Evolutionary conservation across 2,329 filamentous ascomycete species (phyloP).

Genomic region (Aphanocladium album): DNA sequence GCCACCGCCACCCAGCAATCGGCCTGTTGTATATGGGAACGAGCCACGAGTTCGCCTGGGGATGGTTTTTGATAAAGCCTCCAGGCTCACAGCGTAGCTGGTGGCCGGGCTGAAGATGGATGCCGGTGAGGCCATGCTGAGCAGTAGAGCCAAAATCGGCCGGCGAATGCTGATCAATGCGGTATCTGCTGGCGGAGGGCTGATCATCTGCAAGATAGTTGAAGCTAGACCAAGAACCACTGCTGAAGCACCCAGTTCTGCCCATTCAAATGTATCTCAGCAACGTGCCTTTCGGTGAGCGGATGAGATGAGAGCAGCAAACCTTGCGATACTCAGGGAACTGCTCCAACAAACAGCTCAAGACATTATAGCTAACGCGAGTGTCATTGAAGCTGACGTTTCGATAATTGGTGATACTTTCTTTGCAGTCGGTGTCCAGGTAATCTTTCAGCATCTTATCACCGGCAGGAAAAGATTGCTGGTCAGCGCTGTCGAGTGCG

Average conservation of each 20-base stretch:
- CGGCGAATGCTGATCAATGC: neutral
- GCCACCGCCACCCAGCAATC: neutral
- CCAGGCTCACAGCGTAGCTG: neutral
- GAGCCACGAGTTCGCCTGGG: neutral
- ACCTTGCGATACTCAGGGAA: slow-evolving; percentile 7
- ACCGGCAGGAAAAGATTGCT: slow-evolving; percentile 4
- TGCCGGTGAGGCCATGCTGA: neutral
- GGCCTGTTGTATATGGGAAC: neutral
- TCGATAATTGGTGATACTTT: neutral
- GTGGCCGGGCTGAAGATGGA: neutral
- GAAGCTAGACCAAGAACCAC: neutral
- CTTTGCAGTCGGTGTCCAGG: neutral
- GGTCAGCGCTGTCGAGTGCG: neutral
- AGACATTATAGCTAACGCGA: neutral
- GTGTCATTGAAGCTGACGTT: neutral
- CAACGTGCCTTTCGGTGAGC: neutral
- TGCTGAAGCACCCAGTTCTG: slow-evolving; percentile 1
- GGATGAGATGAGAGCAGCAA: neutral
- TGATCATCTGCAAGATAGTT: neutral
- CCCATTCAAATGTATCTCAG: neutral
- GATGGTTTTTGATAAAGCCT: neutral
- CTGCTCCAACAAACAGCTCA: slow-evolving; percentile 2
- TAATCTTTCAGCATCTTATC: neutral
- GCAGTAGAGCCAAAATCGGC: neutral
- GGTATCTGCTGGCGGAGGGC: slow-evolving; percentile 1